phyloP scores from a whole-genome alignment of 2,329 filamentous ascomycete genomes.

The Sodiomyces alkalinus region DNA sequence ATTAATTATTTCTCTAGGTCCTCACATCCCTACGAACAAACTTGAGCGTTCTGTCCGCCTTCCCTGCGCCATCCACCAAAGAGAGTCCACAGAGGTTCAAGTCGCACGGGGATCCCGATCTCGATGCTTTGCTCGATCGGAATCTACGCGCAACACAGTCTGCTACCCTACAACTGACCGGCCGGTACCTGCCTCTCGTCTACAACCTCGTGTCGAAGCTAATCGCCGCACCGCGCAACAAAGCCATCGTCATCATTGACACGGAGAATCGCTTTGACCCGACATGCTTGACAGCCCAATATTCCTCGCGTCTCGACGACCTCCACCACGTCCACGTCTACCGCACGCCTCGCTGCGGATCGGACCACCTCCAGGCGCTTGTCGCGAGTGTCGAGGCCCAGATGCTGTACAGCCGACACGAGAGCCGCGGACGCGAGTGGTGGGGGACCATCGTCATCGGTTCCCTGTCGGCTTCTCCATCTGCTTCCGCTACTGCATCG shows the following conservation, averaged over 20 bases:
- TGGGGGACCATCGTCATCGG: slow-evolving; percentile 44
- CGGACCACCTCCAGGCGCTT: slow-evolving; percentile 16
- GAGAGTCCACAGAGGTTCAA: too few species aligned
- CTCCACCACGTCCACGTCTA: slow-evolving; percentile 36
- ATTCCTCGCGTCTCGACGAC: slow-evolving; percentile 14
- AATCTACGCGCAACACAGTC: slow-evolving; percentile 34
- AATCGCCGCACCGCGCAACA: slow-evolving; percentile 28
- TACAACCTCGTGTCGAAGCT: slow-evolving; percentile 39
- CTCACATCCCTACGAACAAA: too few species aligned
- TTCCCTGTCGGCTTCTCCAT: slow-evolving; percentile 17
- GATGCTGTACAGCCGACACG: slow-evolving; percentile 33
- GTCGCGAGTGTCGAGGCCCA: slow-evolving; percentile 26
- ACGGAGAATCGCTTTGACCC: slow-evolving; percentile 39
- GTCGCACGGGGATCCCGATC: too few species aligned
- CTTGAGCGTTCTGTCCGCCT: too few species aligned
- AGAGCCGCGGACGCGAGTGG: slow-evolving; percentile 31
- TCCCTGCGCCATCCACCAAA: too few species aligned
- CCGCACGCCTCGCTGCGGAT: slow-evolving; percentile 5
- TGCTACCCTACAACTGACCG: slow-evolving; percentile 31
- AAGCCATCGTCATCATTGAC: slow-evolving; percentile 39
- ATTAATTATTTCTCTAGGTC: too few species aligned
- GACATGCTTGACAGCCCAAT: slow-evolving; percentile 23
- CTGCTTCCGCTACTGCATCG: slow-evolving; percentile 9
- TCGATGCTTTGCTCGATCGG: slow-evolving; percentile 29
- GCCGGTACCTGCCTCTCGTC: slow-evolving; percentile 37